These are phyloP conservation scores for Balansia obtecta DNA, from an alignment of 2,329 filamentous ascomycete species.

Conservation along the genomic window DNA sequence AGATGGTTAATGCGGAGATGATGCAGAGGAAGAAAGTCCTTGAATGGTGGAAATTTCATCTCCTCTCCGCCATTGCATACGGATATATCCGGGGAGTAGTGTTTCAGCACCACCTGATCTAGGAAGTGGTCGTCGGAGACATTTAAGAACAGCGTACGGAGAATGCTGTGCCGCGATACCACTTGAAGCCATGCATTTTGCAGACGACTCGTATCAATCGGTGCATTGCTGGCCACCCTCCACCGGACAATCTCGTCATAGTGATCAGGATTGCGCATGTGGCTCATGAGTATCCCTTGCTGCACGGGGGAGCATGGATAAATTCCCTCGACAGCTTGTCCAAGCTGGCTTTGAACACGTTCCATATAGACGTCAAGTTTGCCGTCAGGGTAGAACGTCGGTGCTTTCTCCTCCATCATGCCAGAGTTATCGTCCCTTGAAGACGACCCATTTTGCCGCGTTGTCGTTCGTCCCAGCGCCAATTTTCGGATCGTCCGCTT, in stretches of 20 bases:
- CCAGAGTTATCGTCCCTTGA: neutral
- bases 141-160: constrained; percentile 3
- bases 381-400: neutral
- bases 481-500: neutral
- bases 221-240: neutral
- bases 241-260: constrained; percentile 4
- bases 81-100: neutral
- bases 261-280: constrained; percentile 8
- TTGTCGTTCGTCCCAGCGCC: neutral
- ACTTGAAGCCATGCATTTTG: constrained; percentile 8
- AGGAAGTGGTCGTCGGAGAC: neutral
- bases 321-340: constrained; percentile 14
- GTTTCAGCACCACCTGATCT: neutral
- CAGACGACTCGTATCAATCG: constrained; percentile 1
- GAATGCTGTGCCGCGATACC: constrained; percentile 3
- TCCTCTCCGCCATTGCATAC: neutral
- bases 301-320: constrained; percentile 27
- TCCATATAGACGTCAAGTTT: neutral
- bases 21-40: neutral
- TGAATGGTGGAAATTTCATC: too few species aligned
- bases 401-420: neutral
- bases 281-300: constrained; percentile 22
- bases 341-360: neutral
- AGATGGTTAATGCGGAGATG: neutral
- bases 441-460: neutral